Evolutionary conservation across 2,329 filamentous ascomycete genomes (phyloP), one percentile per base, ranked within the genome.

Genomic region (Teratosphaeria gauchensis): DNA sequence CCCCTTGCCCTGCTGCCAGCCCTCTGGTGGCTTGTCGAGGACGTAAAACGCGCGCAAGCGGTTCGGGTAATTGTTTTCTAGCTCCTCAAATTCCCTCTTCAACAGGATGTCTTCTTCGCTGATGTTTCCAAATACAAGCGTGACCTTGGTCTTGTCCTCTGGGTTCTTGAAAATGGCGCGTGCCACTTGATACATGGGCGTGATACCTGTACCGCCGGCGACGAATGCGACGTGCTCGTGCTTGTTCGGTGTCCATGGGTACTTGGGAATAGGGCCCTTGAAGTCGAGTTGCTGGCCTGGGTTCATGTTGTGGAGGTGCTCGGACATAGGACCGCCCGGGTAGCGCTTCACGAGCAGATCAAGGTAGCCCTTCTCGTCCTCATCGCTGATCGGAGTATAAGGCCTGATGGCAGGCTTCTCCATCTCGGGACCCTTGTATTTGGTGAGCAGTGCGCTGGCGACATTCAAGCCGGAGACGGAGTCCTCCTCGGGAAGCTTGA

Each of bases 231-330:
- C 84, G 80, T 97, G 91, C 61, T 89, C 64, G 79, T 96, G 92
- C 84, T 96, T 96, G 83, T 97, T 97, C 66, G 86, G 71, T 56
- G 84, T 72, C 92, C 92, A 97, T 33, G 84, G 76, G 76, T 96
- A 97, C 78, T 99, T 99, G 69, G 90, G 89, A 46, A 99, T 84
- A 1, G 94, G 94, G 19, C 94, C 94, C 82, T 99, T 97, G 80
- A 99, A 85, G 62, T 92, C 87, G 58, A 99, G 85, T 16, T 82
- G 81, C 75, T 97, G 87, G 63, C 91, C 90, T 52, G 89, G 86
- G 35, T 82, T 80, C 84, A 99, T 84, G 71, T 82, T 81, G 81
- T 96, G 90, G 55, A 99, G 73, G 78, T 97, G 89, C 65, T 85
- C 84, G 64, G 89, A 95, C 94, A 99, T 97, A 62, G 89, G 87